Evolutionary conservation across 2,329 filamentous ascomycete genomes (phyloP), one percentile per base, ranked within the genome.

Genomic region (Trichoderma sp.): DNA sequence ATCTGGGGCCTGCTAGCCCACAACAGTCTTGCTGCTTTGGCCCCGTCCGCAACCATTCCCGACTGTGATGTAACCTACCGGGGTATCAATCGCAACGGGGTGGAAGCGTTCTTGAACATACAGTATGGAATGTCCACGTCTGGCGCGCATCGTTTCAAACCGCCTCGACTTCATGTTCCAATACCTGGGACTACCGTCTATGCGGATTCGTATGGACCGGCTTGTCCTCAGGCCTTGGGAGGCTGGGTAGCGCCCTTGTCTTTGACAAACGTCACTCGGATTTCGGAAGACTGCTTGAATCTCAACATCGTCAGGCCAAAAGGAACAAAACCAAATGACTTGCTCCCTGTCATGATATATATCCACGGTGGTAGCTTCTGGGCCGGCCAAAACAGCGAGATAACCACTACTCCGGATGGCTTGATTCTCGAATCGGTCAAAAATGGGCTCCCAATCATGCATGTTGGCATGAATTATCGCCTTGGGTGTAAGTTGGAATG

Each of bases 51-150:
- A 12, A 30, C 70, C 12, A 78, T 80, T 70, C n/a, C 64, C 6
- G 71, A 56, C 15, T 67, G 68, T 2, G 73, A 77, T 36, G 76
- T 86, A 61, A 83, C 79, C 0, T 86, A 85, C 74, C 71, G 75
- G n/a, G 85, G 85, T 11, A 74, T 85, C 24, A 70, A 78, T 11
- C 81, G 82, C 72, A 84, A 84, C 72, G 82, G 80, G 26, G 79
- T 86, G 47, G 85, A 87, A 68, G 78, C 82, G 9, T 87, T 86
- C 73, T 79, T 85, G 4, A 82, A 81, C n/a, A 84, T 86, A 26
- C 82, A 80, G 1, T 87, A 84, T 62, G 85, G 82, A 5, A 75
- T 84, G 65, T 84, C 86, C 73, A 86, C 85, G 0, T 74, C 82
- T 72, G 84, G 83, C 11, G 74, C 75, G 30, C 82, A 84, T 63